Evolutionary conservation across 2,329 filamentous ascomycete genomes (phyloP).

Genomic region (Fusarium begoniae): DNA sequence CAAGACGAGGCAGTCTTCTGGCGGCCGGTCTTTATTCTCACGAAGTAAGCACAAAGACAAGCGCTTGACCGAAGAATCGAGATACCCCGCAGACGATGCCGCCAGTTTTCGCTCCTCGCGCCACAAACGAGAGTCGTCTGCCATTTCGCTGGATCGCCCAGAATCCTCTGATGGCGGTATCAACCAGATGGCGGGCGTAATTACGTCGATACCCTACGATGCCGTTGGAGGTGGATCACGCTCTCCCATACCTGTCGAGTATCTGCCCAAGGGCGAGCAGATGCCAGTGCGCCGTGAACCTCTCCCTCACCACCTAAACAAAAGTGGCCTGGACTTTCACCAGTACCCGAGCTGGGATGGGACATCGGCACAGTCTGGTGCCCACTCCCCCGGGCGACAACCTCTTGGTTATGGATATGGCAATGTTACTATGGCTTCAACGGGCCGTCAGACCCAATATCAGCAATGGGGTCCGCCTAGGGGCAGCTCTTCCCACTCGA

Average conservation of each 20-base stretch:
- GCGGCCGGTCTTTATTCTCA: constrained; percentile 84
- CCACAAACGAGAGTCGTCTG: constrained; percentile 77
- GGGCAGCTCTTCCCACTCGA: constrained; percentile 64
- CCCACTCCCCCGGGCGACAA: constrained; percentile 71
- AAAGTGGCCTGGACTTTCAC: constrained; percentile 80
- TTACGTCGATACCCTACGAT: constrained; percentile 90
- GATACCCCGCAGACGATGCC: constrained; percentile 68
- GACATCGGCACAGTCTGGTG: constrained; percentile 56
- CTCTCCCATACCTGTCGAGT: constrained; percentile 77
- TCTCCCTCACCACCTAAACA: constrained; percentile 84
- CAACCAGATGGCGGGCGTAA: constrained; percentile 81
- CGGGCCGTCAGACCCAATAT: constrained; percentile 76
- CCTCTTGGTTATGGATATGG: constrained; percentile 53
- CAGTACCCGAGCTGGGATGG: constrained; percentile 83
- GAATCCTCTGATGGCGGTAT: constrained; percentile 71
- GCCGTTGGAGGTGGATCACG: constrained; percentile 70
- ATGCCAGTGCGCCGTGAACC: constrained; percentile 73
- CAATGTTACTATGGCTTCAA: constrained; percentile 77
- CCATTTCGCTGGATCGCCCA: constrained; percentile 75
- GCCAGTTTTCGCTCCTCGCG: constrained; percentile 74
- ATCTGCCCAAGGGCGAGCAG: constrained; percentile 74
- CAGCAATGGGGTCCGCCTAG: constrained; percentile 76
- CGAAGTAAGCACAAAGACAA: constrained; percentile 82
- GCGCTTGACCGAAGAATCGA: constrained; percentile 67
- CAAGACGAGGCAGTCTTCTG: constrained; percentile 83